Base-by-base conservation (phyloP, 441 rosid genomes). In the Euphorbia schlechtendalii region DNA sequence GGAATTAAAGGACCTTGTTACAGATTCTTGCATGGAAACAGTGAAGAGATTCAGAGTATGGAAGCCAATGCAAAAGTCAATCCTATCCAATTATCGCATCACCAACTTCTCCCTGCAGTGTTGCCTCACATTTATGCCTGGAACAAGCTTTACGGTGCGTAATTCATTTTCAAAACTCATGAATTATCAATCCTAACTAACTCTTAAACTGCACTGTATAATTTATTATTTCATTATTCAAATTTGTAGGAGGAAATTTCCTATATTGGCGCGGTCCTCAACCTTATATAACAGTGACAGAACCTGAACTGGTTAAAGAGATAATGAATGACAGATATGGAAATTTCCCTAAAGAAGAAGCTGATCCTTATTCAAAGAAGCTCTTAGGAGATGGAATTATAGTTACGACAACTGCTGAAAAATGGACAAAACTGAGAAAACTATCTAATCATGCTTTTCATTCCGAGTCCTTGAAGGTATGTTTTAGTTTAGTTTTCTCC, bases 361-460 rank as follows among this genome's bases (percentile, higher is more conserved):
- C 49, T 20, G 5, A 15, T 15, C 32, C 56, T 8, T 67, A 34
- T 12, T 0, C 12, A 8, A 69, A 60, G 52, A 69, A 45, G 57
- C 65, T 79, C 18, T 20, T 80, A 1, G 82, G 83, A 1, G 74
- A 76, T 40, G 84, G 86, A 28, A 73, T 78, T 3, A 69, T 62
- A 6, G 36, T 74, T 0, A 15, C 73, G 3, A 25, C 0, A 43
- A 2, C 34, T 32, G 80, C 71, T 0, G 81, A 66, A 45, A 80
- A 78, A 57, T 80, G 84, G 81, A 43, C 0, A 7, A 72, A 45
- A 57, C 64, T 30, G 25, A 66, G 82, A 18, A 80, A 76, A 59
- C 69, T 77, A 17, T 83, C 79, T 54, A 74, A 72, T 70, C 71
- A 77, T 59, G 77, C 76, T 13, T 81, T 81, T 68, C 79, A 73